Conservation (phyloP, 2,329 filamentous ascomycete genomes). For the Geosmithia putterillii region DNA sequence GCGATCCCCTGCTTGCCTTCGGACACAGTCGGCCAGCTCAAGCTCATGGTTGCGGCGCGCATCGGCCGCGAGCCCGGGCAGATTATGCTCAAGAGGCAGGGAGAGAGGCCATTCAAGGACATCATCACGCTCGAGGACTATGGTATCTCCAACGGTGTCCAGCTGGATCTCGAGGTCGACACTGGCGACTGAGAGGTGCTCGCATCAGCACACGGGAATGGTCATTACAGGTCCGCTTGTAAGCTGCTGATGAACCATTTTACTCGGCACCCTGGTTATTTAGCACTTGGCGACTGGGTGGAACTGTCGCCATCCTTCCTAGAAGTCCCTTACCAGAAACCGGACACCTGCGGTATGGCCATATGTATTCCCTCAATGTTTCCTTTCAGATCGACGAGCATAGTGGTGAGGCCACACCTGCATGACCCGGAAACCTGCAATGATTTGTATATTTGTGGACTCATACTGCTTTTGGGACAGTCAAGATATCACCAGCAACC, state of each 20-base stretch:
- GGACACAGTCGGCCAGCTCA: conserved; percentile 77
- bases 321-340: no score
- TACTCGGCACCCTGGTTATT: neutral
- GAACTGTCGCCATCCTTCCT: neutral
- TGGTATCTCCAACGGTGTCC: conserved; percentile 83
- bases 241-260: neutral
- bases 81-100: conserved; percentile 84
- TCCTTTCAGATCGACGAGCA: neutral
- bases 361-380: no score
- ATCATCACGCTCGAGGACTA: conserved; percentile 81
- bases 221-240: neutral
- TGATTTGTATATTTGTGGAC: no score
- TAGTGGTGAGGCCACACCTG: no score
- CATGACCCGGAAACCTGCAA: no score
- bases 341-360: no score
- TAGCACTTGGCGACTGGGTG: neutral
- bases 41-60: conserved; percentile 78
- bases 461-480: no score
- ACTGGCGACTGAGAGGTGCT: conserved; percentile 36
- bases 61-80: conserved; percentile 85
- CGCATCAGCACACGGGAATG: neutral
- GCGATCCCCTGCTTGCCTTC: conserved; percentile 80
- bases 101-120: conserved; percentile 89
- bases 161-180: conserved; percentile 50
- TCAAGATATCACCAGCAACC: no score